phyloP scores from a whole-genome alignment of 306 rosid species.

The Mimosa bimucronata region DNA sequence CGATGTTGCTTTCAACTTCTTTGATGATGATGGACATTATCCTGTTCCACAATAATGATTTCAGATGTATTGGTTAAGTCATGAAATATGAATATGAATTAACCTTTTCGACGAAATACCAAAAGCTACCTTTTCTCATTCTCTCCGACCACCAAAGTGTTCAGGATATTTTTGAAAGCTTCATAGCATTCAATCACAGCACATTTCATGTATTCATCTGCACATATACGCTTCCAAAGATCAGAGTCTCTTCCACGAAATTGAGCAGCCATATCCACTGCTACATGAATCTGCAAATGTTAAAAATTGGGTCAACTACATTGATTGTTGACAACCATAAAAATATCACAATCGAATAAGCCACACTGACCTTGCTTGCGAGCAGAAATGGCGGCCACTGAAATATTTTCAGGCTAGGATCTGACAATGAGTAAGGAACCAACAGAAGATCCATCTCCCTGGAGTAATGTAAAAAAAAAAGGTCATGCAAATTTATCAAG shows the following conservation, averaged over 20 bases:
- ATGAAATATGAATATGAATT: conserved; percentile 16
- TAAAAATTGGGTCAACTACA: conserved; percentile 38
- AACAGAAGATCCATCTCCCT: conserved; percentile 97
- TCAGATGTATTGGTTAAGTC: conserved; percentile 40
- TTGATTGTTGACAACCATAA: conserved; percentile 28
- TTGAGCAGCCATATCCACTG: conserved; percentile 95
- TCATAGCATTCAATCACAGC: conserved; percentile 96
- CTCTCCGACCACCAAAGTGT: conserved; percentile 73
- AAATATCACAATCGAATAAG: conserved; percentile 34
- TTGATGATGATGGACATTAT: conserved; percentile 79
- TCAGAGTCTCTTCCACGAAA: conserved; percentile 83
- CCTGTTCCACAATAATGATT: conserved; percentile 58
- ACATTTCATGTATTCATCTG: conserved; percentile 95
- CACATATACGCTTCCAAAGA: conserved; percentile 96
- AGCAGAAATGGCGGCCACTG: conserved; percentile 99
- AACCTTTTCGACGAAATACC: neutral
- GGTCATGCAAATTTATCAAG: conserved; percentile 28
- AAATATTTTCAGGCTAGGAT: conserved; percentile 76
- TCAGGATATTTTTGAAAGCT: conserved; percentile 77
- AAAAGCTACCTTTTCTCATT: conserved; percentile 80
- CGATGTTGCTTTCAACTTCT: conserved; percentile 86
- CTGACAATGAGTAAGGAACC: conserved; percentile 89
- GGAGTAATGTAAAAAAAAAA: conserved; percentile 47
- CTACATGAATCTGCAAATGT: conserved; percentile 81
- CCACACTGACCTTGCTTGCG: conserved; percentile 78